Evolutionary conservation across 2,329 filamentous ascomycete genomes (phyloP), one percentile per base, ranked within the genome.

Genomic region (Colletotrichum sp.): DNA sequence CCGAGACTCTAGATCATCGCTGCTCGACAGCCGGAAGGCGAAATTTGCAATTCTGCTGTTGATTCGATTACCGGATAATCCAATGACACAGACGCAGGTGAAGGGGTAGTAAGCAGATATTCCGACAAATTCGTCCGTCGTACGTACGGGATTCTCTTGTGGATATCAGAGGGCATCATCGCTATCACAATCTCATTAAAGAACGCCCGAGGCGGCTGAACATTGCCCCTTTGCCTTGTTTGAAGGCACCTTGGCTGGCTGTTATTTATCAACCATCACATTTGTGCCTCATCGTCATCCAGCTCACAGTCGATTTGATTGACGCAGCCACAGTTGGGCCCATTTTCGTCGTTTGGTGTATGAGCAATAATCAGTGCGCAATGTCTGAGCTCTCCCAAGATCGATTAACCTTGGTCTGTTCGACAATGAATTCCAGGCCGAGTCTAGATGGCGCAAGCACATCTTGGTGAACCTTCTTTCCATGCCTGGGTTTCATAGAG

Each of bases 311-410:
- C 0, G 16, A 8, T 18, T 39, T 39, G 36, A 5, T 39, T 18
- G 36, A 39, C 0, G 15, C 36, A 0, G 36, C 36, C 36, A 39
- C 8, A 5, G 0, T 39, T 36, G 6, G 34, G 34, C 3, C 3
- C 1, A 2, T 9, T 18, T 8, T 18, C 8, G 16, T 18, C 15
- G 1, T 39, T 39, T 10, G 8, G 1, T 39, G 18, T 18, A 2
- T 43, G 6, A 43, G 0, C 2, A 7, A 0, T 22, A 0, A 0
- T 7, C 18, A 22, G 0, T 48, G 0, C 43, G 10, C 3, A 22
- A n/a, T 48, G 0, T 48, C 39, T n/a, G 5, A 6, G 39, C 18
- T 48, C 0, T 48, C 18, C 18, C 9, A n/a, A n/a, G 18, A 48
- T 12, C 39, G 9, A 48, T n/a, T 1, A 1, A n/a, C 18, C 18